Evolutionary conservation across 192 early-diverging fungal genomes (phyloP).

Genomic region (Coemansia sp.): DNA sequence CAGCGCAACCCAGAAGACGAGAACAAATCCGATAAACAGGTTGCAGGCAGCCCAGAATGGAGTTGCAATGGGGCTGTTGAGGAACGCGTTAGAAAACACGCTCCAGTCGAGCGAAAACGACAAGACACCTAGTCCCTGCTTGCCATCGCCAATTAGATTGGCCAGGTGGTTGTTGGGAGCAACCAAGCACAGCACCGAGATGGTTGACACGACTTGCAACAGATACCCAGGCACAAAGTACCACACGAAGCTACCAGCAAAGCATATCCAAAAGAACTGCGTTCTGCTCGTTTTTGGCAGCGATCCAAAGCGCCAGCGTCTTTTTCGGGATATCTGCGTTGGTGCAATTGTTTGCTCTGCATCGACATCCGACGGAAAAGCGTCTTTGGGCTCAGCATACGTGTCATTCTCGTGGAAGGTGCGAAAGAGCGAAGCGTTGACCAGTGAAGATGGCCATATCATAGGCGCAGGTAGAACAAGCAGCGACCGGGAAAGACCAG

Average conservation of each 20-base stretch:
- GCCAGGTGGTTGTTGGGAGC: constrained; percentile 49
- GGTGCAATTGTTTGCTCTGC: neutral
- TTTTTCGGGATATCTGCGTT: neutral
- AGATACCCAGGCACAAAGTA: constrained; percentile 68
- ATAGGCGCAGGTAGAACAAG: constrained; percentile 81
- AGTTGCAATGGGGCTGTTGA: constrained; percentile 66
- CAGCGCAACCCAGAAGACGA: constrained; percentile 75
- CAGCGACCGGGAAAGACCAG: constrained; percentile 72
- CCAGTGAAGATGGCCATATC: constrained; percentile 85
- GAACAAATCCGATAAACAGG: constrained; percentile 66
- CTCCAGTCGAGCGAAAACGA: constrained; percentile 79
- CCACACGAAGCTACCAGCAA: constrained; percentile 56
- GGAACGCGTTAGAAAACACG: constrained; percentile 60
- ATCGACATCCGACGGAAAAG: neutral
- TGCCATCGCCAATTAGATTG: constrained; percentile 55
- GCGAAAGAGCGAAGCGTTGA: constrained; percentile 74
- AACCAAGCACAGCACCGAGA: constrained; percentile 64
- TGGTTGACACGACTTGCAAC: constrained; percentile 63
- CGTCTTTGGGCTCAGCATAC: neutral
- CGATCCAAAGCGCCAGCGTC: constrained; percentile 8
- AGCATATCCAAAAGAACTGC: constrained; percentile 58
- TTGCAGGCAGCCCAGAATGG: constrained; percentile 77
- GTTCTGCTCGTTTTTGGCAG: constrained; percentile 40
- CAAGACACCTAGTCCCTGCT: constrained; percentile 66
- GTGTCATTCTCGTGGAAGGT: constrained; percentile 67